A percentile compares a stretch with the other conserved stretches of the same genome.
phyloP scores from a whole-genome alignment of 495 filamentous ascomycete genomes.

The Penicillium tannophilum region DNA sequence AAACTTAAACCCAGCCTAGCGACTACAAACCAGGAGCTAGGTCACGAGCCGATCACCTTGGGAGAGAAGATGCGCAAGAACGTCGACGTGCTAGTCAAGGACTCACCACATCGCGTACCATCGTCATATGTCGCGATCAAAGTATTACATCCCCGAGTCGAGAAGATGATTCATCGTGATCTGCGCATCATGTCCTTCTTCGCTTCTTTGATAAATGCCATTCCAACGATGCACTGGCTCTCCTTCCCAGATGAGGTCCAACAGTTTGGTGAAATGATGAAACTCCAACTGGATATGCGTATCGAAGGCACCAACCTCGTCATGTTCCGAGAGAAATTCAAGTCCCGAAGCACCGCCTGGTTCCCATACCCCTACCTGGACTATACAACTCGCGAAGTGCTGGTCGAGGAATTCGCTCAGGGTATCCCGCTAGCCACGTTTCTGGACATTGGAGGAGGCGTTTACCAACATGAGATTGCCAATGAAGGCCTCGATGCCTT shows the following conservation, averaged over 20 bases:
- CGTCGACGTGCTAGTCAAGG: conserved; percentile 84
- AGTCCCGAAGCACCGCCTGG: conserved; percentile 84
- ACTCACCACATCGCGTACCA: conserved; percentile 78
- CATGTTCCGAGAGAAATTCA: conserved; percentile 90
- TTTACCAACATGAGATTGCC: conserved; percentile 92
- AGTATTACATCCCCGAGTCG: conserved; percentile 90
- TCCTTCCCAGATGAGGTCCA: conserved; percentile 92
- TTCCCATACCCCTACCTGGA: conserved; percentile 93
- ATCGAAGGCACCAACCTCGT: conserved; percentile 92
- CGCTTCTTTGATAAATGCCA: conserved; percentile 76
- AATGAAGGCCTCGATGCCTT: conserved; percentile 98
- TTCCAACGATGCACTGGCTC: conserved; percentile 97
- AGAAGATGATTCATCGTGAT: conserved; percentile 85
- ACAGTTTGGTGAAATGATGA: conserved; percentile 99
- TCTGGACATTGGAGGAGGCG: conserved; percentile 84
- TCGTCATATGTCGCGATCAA: conserved; percentile 96
- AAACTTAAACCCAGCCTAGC: conserved; percentile 83
- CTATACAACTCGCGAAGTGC: conserved; percentile 86
- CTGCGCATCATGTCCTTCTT: conserved; percentile 94
- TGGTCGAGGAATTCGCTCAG: conserved; percentile 95
- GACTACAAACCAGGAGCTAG: conserved; percentile 55
- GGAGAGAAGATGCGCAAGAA: conserved; percentile 72
- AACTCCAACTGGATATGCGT: conserved; percentile 88
- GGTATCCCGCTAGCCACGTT: conserved; percentile 92
- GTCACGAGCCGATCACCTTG: conserved; percentile 54